phyloP scores from a whole-genome alignment of 495 filamentous ascomycete species.

The Cladorrhinum samala region DNA sequence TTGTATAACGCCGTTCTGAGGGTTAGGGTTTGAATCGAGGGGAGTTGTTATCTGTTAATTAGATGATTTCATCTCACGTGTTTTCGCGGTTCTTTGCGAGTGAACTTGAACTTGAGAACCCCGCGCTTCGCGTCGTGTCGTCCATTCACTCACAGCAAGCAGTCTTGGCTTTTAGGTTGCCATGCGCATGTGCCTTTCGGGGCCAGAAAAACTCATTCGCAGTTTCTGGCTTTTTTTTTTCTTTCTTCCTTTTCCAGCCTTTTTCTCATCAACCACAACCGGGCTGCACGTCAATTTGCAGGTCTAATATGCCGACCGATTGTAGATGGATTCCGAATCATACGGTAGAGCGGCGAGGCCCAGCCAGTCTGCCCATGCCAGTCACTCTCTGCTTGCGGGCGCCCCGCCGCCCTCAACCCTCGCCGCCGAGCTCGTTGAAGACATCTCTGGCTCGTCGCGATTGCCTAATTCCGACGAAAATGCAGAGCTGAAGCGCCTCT shows the following conservation, averaged over 20 bases:
- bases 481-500: conserved; percentile 37
- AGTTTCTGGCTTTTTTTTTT: neutral
- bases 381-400: neutral
- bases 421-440: conserved; percentile 58
- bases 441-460: conserved; percentile 37
- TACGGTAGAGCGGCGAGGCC: conserved; percentile 14
- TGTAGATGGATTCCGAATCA: conserved; percentile 18
- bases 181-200: too few species aligned
- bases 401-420: conserved; percentile 60
- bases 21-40: too few species aligned
- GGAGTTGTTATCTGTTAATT: too few species aligned
- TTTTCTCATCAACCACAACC: neutral
- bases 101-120: neutral
- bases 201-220: neutral
- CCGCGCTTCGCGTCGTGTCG: neutral
- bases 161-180: too few species aligned
- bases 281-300: neutral
- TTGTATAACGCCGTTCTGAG: too few species aligned
- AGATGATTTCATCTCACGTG: neutral
- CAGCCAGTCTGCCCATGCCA: conserved; percentile 8
- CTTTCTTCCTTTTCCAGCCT: neutral
- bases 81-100: neutral
- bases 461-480: conserved; percentile 38
- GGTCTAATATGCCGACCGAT: conserved; percentile 11
- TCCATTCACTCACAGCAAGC: too few species aligned